Base-by-base conservation (phyloP, 2,329 filamentous ascomycete species). In the Nectriaceae sp. region DNA sequence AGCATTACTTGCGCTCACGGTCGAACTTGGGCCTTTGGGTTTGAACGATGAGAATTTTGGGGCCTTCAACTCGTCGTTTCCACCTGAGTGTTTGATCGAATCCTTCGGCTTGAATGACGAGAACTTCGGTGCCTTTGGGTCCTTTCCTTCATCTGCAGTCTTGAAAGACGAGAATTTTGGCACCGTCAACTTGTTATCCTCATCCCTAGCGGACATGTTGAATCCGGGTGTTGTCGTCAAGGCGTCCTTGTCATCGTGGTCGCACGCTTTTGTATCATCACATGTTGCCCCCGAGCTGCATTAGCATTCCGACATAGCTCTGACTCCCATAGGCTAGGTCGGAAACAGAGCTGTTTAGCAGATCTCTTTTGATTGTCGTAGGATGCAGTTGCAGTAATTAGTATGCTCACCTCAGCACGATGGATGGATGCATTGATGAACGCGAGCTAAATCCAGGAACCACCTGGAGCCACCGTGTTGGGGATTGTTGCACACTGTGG, bases 21-120 rank as follows among this genome's bases (percentile, higher is more conserved):
- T 29, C 22, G 51, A 56, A 53, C 22, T 22, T 11, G 29, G 77
- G 79, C 50, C 79, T 43, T 62, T 65, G 29, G 80, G 42, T 56
- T 80, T 85, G 73, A 92, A 93, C 54, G 88, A 92, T 19, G 82
- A 76, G 63, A 93, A 92, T 58, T 84, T 90, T 5, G 89, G 89
- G 4, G 60, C 57, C 15, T 57, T 64, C 24, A 63, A 31, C 11
- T 57, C 52, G 5, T 46, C 42, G 6, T 40, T 13, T 22, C 52
- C 49, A 19, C 54, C 5, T 21, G 55, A 54, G 10, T 15, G 48
- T 44, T 11, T 61, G 45, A 51, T 22, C 13, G 29, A 77, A 79
- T 51, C 79, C 42, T 62, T 65, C 29, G 80, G 42, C 56, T 80
- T 85, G 73, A 92, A 93, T 54, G 88, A 92, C 18, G 82, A 76